Evolutionary conservation across 2,329 filamentous ascomycete genomes (phyloP).

Genomic region (Fusarium euwallaceae): DNA sequence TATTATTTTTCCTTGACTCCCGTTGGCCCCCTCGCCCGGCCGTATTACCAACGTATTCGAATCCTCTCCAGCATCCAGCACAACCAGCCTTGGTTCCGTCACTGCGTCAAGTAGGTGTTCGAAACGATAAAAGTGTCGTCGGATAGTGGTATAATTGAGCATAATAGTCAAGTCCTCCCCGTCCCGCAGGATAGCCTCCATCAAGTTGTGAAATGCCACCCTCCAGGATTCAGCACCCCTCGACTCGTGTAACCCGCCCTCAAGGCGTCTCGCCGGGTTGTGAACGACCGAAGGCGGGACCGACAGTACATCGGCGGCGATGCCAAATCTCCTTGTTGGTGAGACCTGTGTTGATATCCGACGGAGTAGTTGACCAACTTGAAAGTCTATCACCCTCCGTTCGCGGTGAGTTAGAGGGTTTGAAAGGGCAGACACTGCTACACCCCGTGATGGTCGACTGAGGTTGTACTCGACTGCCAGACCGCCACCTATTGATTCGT

Average conservation of each 20-base stretch:
- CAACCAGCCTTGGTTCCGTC: slow-evolving; percentile 63
- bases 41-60: slow-evolving; percentile 61
- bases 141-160: slow-evolving; percentile 68
- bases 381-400: slow-evolving; percentile 57
- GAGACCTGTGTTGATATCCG: slow-evolving; percentile 59
- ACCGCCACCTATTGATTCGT: slow-evolving; percentile 49
- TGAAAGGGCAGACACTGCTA: slow-evolving; percentile 53
- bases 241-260: slow-evolving; percentile 42
- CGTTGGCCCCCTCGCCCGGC: slow-evolving; percentile 11
- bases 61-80: slow-evolving; percentile 66
- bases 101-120: slow-evolving; percentile 66
- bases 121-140: slow-evolving; percentile 65
- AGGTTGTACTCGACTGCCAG: slow-evolving; percentile 59
- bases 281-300: slow-evolving; percentile 35
- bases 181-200: slow-evolving; percentile 70
- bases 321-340: slow-evolving; percentile 63
- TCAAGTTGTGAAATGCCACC: slow-evolving; percentile 67
- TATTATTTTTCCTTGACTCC: slow-evolving; percentile 11
- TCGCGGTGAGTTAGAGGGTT: slow-evolving; percentile 52
- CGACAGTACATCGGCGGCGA: slow-evolving; percentile 45
- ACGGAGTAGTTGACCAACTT: slow-evolving; percentile 62
- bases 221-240: slow-evolving; percentile 62
- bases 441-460: slow-evolving; percentile 54
- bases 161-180: slow-evolving; percentile 71
- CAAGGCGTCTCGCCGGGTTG: slow-evolving; percentile 33